Conservation (phyloP, 2,329 filamentous ascomycete species). For the Cercospora sp. region DNA sequence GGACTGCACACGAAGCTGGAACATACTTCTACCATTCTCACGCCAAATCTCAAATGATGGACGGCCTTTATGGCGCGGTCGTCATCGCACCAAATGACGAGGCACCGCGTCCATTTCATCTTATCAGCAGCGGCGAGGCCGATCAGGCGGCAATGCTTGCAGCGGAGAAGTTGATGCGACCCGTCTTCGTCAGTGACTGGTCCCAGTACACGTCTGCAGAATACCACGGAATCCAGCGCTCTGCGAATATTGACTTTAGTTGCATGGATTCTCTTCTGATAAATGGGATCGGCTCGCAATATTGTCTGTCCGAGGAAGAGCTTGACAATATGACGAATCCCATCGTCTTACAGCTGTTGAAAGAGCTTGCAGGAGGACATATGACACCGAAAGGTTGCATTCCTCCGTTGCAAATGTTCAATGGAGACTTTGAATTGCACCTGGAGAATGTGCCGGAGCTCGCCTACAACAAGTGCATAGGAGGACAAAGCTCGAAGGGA, state of each 20-base stretch:
- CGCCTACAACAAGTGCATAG: constrained; percentile 45
- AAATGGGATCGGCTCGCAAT: constrained; percentile 54
- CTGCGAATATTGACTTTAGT: constrained; percentile 50
- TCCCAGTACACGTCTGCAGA: constrained; percentile 55
- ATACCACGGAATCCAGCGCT: constrained; percentile 47
- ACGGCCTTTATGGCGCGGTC: constrained; percentile 61
- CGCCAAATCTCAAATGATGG: constrained; percentile 53
- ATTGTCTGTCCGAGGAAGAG: constrained; percentile 52
- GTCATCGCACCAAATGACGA: constrained; percentile 46
- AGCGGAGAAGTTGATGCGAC: constrained; percentile 51
- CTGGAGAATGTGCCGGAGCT: constrained; percentile 32
- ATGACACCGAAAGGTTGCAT: constrained; percentile 40
- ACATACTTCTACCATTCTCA: constrained; percentile 20
- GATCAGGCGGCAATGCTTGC: constrained; percentile 49
- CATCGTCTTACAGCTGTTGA: constrained; percentile 33
- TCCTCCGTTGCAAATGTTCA: constrained; percentile 34
- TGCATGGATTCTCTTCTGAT: constrained; percentile 64
- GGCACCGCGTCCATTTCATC: constrained; percentile 50
- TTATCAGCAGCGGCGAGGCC: constrained; percentile 47
- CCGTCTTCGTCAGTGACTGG: constrained; percentile 59
- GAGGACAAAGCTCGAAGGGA: constrained; percentile 46
- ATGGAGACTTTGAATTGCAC: constrained; percentile 43
- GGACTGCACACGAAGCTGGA: constrained; percentile 16
- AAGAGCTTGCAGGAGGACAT: constrained; percentile 30
- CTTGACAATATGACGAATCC: constrained; percentile 45